Evolutionary conservation across 257 asterid species (phyloP).

Genomic region (Fraxinus pennsylvanica): DNA sequence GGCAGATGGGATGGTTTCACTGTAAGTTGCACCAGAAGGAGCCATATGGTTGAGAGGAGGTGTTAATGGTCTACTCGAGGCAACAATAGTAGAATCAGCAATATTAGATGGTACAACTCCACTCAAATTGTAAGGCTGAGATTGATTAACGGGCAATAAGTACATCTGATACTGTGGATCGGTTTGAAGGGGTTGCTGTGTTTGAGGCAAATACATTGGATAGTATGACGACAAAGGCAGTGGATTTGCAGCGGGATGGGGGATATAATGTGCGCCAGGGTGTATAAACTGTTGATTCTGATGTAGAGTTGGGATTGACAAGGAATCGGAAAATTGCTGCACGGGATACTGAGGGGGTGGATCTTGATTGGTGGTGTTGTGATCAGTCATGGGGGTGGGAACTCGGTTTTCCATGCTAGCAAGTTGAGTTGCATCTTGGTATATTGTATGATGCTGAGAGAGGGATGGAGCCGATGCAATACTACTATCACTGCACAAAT

Average conservation of each 20-base stretch:
- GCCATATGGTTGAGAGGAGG: constrained; percentile 23
- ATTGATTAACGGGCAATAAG: constrained; percentile 40
- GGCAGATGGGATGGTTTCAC: constrained; percentile 33
- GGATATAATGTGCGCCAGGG: constrained; percentile 54
- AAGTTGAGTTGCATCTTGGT: constrained; percentile 47
- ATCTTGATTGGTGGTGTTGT: constrained; percentile 26
- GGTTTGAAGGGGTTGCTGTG: constrained; percentile 42
- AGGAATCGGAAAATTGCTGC: constrained; percentile 28
- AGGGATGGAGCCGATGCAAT: constrained; percentile 54
- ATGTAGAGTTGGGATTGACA: not conserved
- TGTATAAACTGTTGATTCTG: constrained; percentile 47
- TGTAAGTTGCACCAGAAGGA: constrained; percentile 26
- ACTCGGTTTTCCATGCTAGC: constrained; percentile 32
- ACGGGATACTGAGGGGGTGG: constrained; percentile 35
- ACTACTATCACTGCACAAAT: constrained; percentile 55
- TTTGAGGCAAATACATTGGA: constrained; percentile 50
- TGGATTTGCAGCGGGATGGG: constrained; percentile 40
- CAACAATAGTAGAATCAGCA: constrained; percentile 32
- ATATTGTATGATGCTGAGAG: constrained; percentile 40
- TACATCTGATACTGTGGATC: constrained; percentile 58
- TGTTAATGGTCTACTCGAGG: constrained; percentile 28
- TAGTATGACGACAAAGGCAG: constrained; percentile 52
- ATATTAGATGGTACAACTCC: constrained; percentile 27
- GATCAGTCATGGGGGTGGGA: constrained; percentile 29
- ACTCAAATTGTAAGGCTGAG: constrained; percentile 39